Conservation (phyloP, 805 yeast genomes). For the Metschnikowia continentalis region DNA sequence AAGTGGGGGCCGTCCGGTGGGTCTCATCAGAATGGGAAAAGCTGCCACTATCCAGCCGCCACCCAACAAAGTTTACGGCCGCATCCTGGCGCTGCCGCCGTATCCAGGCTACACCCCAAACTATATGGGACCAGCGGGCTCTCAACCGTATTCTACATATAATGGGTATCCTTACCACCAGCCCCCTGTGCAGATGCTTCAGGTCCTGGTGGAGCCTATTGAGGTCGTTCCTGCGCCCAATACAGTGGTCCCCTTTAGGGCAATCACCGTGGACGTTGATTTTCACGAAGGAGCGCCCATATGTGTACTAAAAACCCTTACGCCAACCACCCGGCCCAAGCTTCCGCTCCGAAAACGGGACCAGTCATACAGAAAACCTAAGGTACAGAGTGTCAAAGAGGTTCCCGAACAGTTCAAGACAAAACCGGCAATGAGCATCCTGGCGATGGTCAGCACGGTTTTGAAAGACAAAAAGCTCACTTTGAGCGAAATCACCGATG, state of each 20-base stretch:
- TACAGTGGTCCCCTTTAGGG: conserved; percentile 21
- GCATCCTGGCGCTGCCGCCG: not conserved
- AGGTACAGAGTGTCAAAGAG: conserved; percentile 72
- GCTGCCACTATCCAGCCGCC: conserved; percentile 46
- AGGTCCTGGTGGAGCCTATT: conserved; percentile 27
- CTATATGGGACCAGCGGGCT: not conserved
- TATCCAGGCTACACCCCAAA: not conserved
- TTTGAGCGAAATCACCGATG: conserved; percentile 67
- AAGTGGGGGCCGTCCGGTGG: conserved; percentile 19
- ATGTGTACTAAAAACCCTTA: conserved; percentile 31
- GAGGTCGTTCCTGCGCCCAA: conserved; percentile 22
- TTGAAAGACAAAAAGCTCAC: conserved; percentile 60
- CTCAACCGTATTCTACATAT: conserved; percentile 3
- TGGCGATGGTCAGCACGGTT: conserved; percentile 76
- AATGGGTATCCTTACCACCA: conserved; percentile 1
- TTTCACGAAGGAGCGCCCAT: conserved; percentile 22
- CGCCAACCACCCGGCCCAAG: conserved; percentile 29
- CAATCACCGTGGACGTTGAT: conserved; percentile 24
- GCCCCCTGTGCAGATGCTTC: conserved; percentile 37
- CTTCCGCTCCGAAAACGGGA: conserved; percentile 29
- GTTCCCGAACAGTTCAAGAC: conserved; percentile 83
- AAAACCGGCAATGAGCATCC: conserved; percentile 80
- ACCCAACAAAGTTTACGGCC: conserved; percentile 33
- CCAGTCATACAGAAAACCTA: conserved; percentile 40
- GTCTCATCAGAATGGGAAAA: conserved; percentile 34